Evolutionary conservation across 176 grass and related monocot species (phyloP).

Genomic region (Zoysia japonica): DNA sequence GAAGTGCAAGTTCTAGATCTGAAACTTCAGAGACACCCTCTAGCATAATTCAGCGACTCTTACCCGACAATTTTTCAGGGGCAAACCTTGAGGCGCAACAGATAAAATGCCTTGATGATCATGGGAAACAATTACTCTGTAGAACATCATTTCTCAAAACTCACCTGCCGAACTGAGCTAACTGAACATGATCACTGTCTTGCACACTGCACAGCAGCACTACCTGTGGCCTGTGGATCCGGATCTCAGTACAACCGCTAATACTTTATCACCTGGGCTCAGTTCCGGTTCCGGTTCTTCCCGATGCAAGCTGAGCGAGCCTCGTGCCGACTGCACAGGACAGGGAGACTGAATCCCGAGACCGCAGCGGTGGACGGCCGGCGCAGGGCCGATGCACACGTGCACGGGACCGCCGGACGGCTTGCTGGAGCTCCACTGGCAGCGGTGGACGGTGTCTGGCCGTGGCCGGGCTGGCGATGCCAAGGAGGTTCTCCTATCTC

Average conservation of each 20-base stretch:
- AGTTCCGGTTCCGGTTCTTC: conserved; percentile 23
- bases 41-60: conserved; percentile 29
- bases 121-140: background rate
- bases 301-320: conserved; percentile 28
- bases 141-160: conserved; percentile 24
- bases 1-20: conserved; percentile 45
- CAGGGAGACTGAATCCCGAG: conserved; percentile 42
- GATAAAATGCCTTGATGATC: conserved; percentile 1
- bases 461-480: conserved; percentile 37
- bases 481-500: background rate
- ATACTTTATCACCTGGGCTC: conserved; percentile 23
- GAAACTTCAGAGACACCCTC: conserved; percentile 5
- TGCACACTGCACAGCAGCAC: conserved; percentile 1
- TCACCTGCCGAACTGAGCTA: background rate
- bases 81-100: background rate
- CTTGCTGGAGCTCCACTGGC: conserved; percentile 45
- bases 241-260: conserved; percentile 35
- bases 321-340: conserved; percentile 36
- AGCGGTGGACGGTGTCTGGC: conserved; percentile 38
- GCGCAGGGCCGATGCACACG: conserved; percentile 30
- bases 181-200: conserved; percentile 27
- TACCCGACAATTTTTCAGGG: background rate
- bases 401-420: conserved; percentile 13
- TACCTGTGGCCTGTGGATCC: conserved; percentile 35
- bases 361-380: conserved; percentile 32